Percentiles rank a stretch among this genome's conserved stretches.
Evolutionary conservation across 1,139 yeast species (phyloP).

Genomic region (Blastobotrys aristatus): DNA sequence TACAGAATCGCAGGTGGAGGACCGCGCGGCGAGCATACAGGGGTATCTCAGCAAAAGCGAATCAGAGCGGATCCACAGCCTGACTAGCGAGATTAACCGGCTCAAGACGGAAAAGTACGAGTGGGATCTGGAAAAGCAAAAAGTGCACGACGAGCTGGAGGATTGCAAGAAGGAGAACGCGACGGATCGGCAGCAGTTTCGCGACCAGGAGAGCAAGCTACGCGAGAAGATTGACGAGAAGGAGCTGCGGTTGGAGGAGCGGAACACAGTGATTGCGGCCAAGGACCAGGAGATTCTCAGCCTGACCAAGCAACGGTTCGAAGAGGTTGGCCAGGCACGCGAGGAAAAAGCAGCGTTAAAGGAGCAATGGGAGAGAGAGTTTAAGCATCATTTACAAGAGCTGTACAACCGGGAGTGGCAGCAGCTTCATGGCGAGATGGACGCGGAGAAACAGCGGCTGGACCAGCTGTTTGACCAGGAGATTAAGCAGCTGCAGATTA

Average conservation of each 20-base stretch:
- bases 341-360: slow-evolving; percentile 6
- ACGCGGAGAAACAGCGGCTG: slow-evolving; percentile 14
- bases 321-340: slow-evolving; percentile 28
- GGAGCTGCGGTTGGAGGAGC: background rate
- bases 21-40: background rate
- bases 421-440: background rate
- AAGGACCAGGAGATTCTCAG: background rate
- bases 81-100: slow-evolving; percentile 6
- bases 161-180: slow-evolving; percentile 26
- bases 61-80: background rate
- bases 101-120: slow-evolving; percentile 23
- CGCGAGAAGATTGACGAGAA: slow-evolving; percentile 20
- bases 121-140: slow-evolving; percentile 40
- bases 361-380: background rate
- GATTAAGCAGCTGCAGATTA: slow-evolving; percentile 6
- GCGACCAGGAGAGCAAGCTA: slow-evolving; percentile 34
- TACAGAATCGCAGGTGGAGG: background rate
- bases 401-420: slow-evolving; percentile 1
- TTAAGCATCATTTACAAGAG: background rate
- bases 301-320: background rate
- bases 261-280: background rate
- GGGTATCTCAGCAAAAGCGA: background rate
- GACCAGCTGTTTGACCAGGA: slow-evolving; percentile 5
- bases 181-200: background rate
- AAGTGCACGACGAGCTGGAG: slow-evolving; percentile 33